Evolutionary conservation across 306 rosid species (phyloP), one percentile per base, ranked within the genome.

Genomic region (Lotus japonicus): DNA sequence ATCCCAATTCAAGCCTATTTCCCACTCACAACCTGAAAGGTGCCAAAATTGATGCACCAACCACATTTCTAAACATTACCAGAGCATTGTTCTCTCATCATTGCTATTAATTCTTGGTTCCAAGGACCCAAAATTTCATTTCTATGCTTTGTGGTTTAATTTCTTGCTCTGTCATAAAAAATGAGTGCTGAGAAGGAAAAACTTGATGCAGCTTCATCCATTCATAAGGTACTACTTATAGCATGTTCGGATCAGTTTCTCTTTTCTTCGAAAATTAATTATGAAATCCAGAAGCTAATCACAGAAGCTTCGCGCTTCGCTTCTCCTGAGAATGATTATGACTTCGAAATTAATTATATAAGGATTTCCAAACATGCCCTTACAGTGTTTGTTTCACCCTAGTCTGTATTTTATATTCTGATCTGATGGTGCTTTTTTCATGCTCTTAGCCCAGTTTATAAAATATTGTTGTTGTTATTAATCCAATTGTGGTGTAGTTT

Each of bases 181-280:
- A 87, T 87, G 96, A 86, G 44, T 77, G 59, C 73, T 43, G 71
- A 68, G 31, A 70, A 68, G 33, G 77, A 75, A 52, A 83, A 83
- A 0, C 68, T 33, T 45, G 63, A 66, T 50, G 28, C 53, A 11
- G 50, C 45, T 68, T 79, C 85, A 0, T 45, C 81, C 48, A 60
- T 50, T 69, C 42, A 36, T 2, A 83, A 77, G 95, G 97, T 91
- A 43, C 41, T 52, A 21, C 23, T 21, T 21, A 21, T 3, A 21
- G 2, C 31, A 31, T 31, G 36, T 31, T 31, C 5, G 7, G 7
- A 31, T 31, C 36, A 31, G 7, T 31, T 31, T 28, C 33, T 28
- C 5, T 31, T 31, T 31, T 6, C 36, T 31, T 6, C 0, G 7
- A 26, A 21, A 26, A 31, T 31, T 1, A 31, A 31, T 31, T 31